These are phyloP conservation scores for Boletus holoroseus DNA, from an alignment of 1,284 basidiomycete genomes.

Conservation along the genomic window DNA sequence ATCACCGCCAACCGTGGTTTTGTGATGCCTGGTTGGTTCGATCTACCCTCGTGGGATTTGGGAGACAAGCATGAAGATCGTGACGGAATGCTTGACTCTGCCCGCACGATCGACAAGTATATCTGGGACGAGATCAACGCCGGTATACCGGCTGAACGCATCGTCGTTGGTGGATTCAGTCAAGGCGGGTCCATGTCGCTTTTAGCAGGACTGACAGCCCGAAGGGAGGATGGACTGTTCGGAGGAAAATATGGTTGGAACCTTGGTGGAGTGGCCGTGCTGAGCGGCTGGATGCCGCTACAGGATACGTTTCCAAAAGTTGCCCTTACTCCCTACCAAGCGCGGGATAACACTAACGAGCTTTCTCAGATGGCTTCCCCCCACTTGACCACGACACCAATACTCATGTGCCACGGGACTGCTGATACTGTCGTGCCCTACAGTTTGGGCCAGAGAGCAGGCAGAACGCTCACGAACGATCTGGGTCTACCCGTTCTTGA, in stretches of 20 bases:
- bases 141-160: constrained; percentile 61
- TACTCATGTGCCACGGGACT: constrained; percentile 88
- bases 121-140: constrained; percentile 70
- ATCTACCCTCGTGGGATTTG: constrained; percentile 66
- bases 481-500: constrained; percentile 43
- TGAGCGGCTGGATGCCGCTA: constrained; percentile 78
- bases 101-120: constrained; percentile 58
- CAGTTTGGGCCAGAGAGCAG: constrained; percentile 44
- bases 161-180: constrained; percentile 82
- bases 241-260: constrained; percentile 39
- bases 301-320: constrained; percentile 30
- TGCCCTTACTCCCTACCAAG: background rate
- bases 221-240: constrained; percentile 31
- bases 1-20: constrained; percentile 63
- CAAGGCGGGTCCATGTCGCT: constrained; percentile 82
- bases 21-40: constrained; percentile 76
- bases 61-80: constrained; percentile 54
- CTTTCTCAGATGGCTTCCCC: constrained; percentile 49
- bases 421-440: constrained; percentile 68
- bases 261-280: constrained; percentile 65
- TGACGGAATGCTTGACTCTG: constrained; percentile 61
- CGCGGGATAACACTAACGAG: constrained; percentile 5
- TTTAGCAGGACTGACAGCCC: constrained; percentile 62
- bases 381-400: constrained; percentile 56
- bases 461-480: constrained; percentile 48